Evolutionary conservation across 345 rosid genomes (phyloP).

Genomic region (Geranium brycei): DNA sequence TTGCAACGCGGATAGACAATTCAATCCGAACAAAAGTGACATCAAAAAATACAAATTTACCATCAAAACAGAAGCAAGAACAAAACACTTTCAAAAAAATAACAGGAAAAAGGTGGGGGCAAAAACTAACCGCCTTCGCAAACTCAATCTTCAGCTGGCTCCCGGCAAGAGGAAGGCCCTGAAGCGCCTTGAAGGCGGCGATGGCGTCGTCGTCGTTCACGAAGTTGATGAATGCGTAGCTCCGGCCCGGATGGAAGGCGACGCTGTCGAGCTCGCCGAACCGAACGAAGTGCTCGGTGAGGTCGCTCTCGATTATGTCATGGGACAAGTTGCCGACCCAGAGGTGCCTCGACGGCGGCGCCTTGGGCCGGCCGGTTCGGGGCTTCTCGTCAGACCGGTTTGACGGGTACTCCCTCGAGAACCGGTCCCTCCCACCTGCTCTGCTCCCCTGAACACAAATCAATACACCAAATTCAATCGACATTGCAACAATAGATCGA

Average conservation of each 20-base stretch:
- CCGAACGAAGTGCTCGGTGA: constrained; percentile 34
- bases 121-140: constrained; percentile 95
- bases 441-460: constrained; percentile 1
- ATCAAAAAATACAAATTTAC: background rate
- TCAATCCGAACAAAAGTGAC: background rate
- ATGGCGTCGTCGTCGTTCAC: constrained; percentile 56
- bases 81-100: background rate
- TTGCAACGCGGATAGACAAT: background rate
- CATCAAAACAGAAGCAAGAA: constrained; percentile 1
- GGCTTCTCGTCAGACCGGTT: constrained; percentile 21
- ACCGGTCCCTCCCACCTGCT: constrained; percentile 36
- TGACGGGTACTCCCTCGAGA: constrained; percentile 21
- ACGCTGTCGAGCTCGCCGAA: constrained; percentile 74
- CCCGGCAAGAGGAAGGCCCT: constrained; percentile 63
- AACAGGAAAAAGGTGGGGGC: constrained; percentile 16
- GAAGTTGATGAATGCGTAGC: constrained; percentile 73
- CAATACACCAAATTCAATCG: background rate
- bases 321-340: constrained; percentile 91
- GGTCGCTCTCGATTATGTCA: constrained; percentile 36
- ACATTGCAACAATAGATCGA: background rate
- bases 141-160: constrained; percentile 85
- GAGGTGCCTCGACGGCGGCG: constrained; percentile 67
- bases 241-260: constrained; percentile 71
- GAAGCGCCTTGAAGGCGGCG: constrained; percentile 56
- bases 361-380: constrained; percentile 18